Evolutionary conservation across 2,329 filamentous ascomycete species (phyloP).

Genomic region (Fusarium hainanense): DNA sequence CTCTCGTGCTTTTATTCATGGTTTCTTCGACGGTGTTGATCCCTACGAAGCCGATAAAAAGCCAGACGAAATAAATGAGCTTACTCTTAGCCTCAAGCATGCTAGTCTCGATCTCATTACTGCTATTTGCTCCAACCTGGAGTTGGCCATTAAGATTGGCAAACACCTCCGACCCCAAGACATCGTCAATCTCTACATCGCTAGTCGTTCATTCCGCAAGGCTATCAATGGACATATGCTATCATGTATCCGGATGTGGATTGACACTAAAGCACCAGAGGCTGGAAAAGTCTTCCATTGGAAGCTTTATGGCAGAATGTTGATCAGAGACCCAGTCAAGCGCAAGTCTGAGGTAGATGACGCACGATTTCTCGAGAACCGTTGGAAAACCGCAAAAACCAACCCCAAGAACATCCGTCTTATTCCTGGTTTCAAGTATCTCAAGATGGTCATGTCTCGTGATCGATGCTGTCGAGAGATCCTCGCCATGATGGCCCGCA

Average conservation of each 20-base stretch:
- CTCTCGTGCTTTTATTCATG: slow-evolving; percentile 39
- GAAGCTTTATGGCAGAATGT: slow-evolving; percentile 66
- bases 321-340: slow-evolving; percentile 69
- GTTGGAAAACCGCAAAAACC: slow-evolving; percentile 8
- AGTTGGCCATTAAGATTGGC: slow-evolving; percentile 66
- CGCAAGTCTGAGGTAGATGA: slow-evolving; percentile 50
- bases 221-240: slow-evolving; percentile 69
- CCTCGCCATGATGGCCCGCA: slow-evolving; percentile 66
- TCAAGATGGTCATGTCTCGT: slow-evolving; percentile 72
- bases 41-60: slow-evolving; percentile 42
- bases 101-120: slow-evolving; percentile 57
- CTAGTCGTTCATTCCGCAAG: slow-evolving; percentile 70
- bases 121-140: slow-evolving; percentile 57
- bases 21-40: slow-evolving; percentile 47
- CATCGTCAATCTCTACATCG: slow-evolving; percentile 72
- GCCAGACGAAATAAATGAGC: slow-evolving; percentile 19
- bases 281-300: slow-evolving; percentile 70
- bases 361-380: slow-evolving; percentile 7
- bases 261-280: slow-evolving; percentile 63
- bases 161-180: slow-evolving; percentile 65
- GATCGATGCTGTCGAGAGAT: slow-evolving; percentile 70
- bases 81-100: slow-evolving; percentile 38
- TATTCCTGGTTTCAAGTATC: slow-evolving; percentile 74
- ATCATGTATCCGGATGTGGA: slow-evolving; percentile 67
- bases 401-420: slow-evolving; percentile 53